Evolutionary conservation across 768 basidiomycete genomes (phyloP).

Genomic region (Suillus luteus): DNA sequence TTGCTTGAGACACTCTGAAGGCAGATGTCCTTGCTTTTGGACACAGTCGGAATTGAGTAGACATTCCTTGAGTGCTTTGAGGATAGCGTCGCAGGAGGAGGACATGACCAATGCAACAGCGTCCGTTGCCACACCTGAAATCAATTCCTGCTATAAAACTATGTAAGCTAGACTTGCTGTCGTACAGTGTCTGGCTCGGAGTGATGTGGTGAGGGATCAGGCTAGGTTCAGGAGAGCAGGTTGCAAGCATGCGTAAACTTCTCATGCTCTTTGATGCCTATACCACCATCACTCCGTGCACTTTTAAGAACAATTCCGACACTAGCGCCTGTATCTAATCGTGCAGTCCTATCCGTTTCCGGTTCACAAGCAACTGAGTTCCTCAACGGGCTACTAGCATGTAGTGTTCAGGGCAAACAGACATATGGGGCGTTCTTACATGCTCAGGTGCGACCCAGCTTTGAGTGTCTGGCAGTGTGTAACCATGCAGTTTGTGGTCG

Average conservation of each 20-base stretch:
- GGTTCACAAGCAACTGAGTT: slow-evolving; percentile 83
- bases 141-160: not conserved
- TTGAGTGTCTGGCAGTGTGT: slow-evolving; percentile 10
- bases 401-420: slow-evolving; percentile 49
- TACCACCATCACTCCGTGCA: slow-evolving; percentile 43
- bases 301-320: slow-evolving; percentile 52
- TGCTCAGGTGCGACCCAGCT: slow-evolving; percentile 60
- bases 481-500: slow-evolving; percentile 9
- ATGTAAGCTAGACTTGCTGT: not conserved
- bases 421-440: slow-evolving; percentile 76
- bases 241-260: slow-evolving; percentile 4
- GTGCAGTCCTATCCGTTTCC: slow-evolving; percentile 71
- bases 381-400: slow-evolving; percentile 74
- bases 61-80: slow-evolving; percentile 81
- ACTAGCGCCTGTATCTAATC: slow-evolving; percentile 62
- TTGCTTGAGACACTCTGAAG: slow-evolving; percentile 81
- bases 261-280: slow-evolving; percentile 22
- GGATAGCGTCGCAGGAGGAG: slow-evolving; percentile 75
- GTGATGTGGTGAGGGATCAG: not conserved
- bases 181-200: not conserved
- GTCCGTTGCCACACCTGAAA: not conserved
- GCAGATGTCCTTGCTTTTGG: slow-evolving; percentile 71
- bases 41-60: slow-evolving; percentile 88
- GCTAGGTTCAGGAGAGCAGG: not conserved
- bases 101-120: slow-evolving; percentile 51